Base-by-base conservation (phyloP, 805 yeast species). In the Brettanomyces sp. region DNA sequence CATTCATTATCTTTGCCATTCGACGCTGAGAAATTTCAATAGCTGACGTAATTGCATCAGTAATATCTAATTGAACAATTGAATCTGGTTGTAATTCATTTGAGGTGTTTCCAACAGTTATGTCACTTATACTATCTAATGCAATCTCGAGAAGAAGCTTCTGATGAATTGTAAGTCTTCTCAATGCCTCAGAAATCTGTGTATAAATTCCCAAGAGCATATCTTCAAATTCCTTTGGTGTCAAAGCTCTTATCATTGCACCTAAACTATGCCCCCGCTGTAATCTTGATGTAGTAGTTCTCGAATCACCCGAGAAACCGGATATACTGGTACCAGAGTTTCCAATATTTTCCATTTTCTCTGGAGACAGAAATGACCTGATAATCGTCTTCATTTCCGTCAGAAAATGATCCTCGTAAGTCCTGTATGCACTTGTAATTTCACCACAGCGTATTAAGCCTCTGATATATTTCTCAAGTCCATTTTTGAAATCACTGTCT, bases 141-240 rank as follows among this genome's bases (percentile, higher is more conserved):
- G 95, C 80, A 45, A 85, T 58, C 52, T 87, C 93, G 12, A 93
- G 69, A 28, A 91, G 62, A 4, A 86, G 55, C 60, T 88, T 89
- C 58, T 89, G 95, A 48, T 89, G 96, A 7, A 77, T 67, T 1
- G 86, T 78, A 30, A 90, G 66, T 47, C 95, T 73, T 50, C 91
- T 69, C 24, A 89, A 66, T 18, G 87, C 80, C 56, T 85, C 95
- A 0, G 88, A 77, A 3, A 84, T 68, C 21, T 77, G 73, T 0
- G 85, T 65, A 52, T 76, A 86, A 4, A 81, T 80, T 28, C 66
- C 68, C 2, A 72, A 61, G 38, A 87, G 60, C 86, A 89, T 82
- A 1, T 64, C 68, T 55, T 85, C 87, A 57, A 89, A 89, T 48
- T 87, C 96, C 12, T 66, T 63, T 0, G 93, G 83, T 0, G 88